A percentile compares a stretch with the other conserved stretches of the same genome.
phyloP scores from a whole-genome alignment of 768 basidiomycete genomes.

The Crepidotus variabilis region DNA sequence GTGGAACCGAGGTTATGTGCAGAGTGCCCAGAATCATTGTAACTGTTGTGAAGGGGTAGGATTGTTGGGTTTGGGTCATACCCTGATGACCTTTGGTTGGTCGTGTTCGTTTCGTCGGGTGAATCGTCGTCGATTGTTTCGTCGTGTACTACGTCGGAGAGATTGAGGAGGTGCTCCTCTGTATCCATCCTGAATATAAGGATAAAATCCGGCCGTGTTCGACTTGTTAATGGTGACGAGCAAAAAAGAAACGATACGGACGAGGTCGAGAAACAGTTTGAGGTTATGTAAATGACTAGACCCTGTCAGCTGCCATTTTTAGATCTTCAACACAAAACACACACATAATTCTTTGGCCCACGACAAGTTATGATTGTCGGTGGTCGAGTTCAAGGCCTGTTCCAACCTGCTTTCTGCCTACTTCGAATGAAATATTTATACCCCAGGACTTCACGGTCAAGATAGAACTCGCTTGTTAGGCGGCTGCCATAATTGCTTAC shows the following conservation, averaged over 20 bases:
- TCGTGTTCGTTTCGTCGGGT: slow-evolving; percentile 25
- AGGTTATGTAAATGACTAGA: slow-evolving; percentile 12
- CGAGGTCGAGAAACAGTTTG: slow-evolving; percentile 1
- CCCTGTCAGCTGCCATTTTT: slow-evolving; percentile 12
- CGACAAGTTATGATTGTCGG: neutral
- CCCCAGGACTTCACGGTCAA: neutral
- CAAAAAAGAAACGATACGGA: slow-evolving; percentile 8
- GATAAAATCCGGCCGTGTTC: neutral
- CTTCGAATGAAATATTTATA: neutral
- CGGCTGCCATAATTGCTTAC: neutral
- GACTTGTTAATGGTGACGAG: neutral
- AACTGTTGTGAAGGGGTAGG: slow-evolving; percentile 33
- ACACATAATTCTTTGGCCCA: neutral
- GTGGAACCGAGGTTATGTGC: slow-evolving; percentile 32
- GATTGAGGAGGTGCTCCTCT: slow-evolving; percentile 65
- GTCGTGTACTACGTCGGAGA: slow-evolving; percentile 85
- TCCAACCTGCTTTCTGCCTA: neutral
- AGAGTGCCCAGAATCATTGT: slow-evolving; percentile 31
- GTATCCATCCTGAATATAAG: slow-evolving; percentile 35
- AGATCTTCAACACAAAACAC: slow-evolving; percentile 1
- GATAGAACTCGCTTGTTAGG: neutral
- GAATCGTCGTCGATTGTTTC: slow-evolving; percentile 64
- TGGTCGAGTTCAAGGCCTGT: too few relatives aligned
- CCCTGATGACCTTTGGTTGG: slow-evolving; percentile 25
- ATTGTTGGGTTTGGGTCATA: slow-evolving; percentile 33